Conservation (phyloP, 2,329 filamentous ascomycete species). For the Lomentospora prolificans region DNA sequence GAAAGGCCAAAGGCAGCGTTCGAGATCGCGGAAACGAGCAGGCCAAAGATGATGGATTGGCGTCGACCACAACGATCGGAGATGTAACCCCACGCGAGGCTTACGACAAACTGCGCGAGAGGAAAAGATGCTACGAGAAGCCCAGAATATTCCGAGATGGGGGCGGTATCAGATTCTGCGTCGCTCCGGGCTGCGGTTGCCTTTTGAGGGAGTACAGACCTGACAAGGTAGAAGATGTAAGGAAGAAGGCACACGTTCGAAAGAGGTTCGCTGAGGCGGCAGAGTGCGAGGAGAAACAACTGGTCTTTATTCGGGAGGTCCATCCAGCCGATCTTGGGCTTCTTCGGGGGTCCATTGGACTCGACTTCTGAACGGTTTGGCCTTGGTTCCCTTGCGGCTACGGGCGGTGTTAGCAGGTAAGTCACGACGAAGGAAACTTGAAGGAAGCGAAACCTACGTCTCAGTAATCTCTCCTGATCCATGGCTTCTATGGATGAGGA, state of each 20-base stretch:
- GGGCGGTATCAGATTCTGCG: slow-evolving; percentile 29
- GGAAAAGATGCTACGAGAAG: slow-evolving; percentile 60
- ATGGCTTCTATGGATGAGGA: not conserved
- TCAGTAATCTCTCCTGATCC: not conserved
- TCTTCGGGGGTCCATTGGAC: not conserved
- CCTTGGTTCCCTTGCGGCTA: not conserved
- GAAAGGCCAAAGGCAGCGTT: slow-evolving; percentile 62
- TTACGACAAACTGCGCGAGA: slow-evolving; percentile 58
- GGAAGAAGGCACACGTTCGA: slow-evolving; percentile 57
- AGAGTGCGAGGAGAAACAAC: slow-evolving; percentile 21
- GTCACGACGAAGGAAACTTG: not conserved
- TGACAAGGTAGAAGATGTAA: slow-evolving; percentile 66
- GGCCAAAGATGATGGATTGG: slow-evolving; percentile 53
- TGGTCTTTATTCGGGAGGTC: slow-evolving; percentile 28
- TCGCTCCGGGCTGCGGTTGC: slow-evolving; percentile 10
- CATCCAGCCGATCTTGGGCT: slow-evolving; percentile 8
- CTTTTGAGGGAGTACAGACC: slow-evolving; percentile 42
- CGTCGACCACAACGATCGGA: slow-evolving; percentile 33
- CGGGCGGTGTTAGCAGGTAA: not conserved
- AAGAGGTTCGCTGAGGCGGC: slow-evolving; percentile 48
- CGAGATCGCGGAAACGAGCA: slow-evolving; percentile 52
- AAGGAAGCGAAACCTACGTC: not conserved
- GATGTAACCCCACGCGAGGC: slow-evolving; percentile 58
- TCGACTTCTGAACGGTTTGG: not conserved
- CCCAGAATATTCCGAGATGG: slow-evolving; percentile 58